Evolutionary conservation across 2,329 filamentous ascomycete species (phyloP).

Genomic region (Lasiodiplodia sp.): DNA sequence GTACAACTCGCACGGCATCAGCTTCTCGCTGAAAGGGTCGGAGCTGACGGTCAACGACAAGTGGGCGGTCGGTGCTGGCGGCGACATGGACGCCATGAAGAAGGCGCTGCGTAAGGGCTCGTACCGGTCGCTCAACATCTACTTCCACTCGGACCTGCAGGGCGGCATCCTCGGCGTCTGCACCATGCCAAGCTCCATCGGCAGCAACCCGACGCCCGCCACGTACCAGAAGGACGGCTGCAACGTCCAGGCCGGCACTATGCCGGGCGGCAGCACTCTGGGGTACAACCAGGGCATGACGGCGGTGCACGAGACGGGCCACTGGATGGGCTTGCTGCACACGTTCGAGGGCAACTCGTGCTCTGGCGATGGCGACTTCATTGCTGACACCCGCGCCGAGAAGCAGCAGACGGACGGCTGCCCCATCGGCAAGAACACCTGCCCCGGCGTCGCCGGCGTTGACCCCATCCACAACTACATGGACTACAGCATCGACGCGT

Average conservation of each 20-base stretch:
- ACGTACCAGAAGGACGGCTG: constrained; percentile 63
- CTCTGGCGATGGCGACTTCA: constrained; percentile 53
- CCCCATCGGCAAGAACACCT: constrained; percentile 59
- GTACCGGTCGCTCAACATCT: constrained; percentile 64
- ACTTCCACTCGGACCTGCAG: constrained; percentile 64
- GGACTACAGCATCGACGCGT: constrained; percentile 65
- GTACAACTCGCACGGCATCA: constrained; percentile 60
- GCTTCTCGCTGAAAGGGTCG: constrained; percentile 58
- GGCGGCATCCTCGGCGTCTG: constrained; percentile 61
- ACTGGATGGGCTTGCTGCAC: constrained; percentile 57
- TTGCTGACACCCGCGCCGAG: constrained; percentile 54
- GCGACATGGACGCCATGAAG: constrained; percentile 59
- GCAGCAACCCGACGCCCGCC: constrained; percentile 47
- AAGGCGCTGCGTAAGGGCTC: constrained; percentile 59
- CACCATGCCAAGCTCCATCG: constrained; percentile 54
- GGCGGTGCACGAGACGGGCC: constrained; percentile 57
- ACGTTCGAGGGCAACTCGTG: constrained; percentile 56
- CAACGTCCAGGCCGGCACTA: constrained; percentile 63
- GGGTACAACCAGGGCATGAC: constrained; percentile 60
- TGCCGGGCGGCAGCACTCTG: constrained; percentile 58
- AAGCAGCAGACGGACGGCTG: constrained; percentile 61
- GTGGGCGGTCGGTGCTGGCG: constrained; percentile 60
- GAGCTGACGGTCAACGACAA: constrained; percentile 61
- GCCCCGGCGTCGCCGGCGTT: constrained; percentile 49
- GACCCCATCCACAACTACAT: constrained; percentile 67